These are phyloP conservation scores for Trypanosoma theileri DNA, from an alignment of 208 protist species.

Conservation along the genomic window DNA sequence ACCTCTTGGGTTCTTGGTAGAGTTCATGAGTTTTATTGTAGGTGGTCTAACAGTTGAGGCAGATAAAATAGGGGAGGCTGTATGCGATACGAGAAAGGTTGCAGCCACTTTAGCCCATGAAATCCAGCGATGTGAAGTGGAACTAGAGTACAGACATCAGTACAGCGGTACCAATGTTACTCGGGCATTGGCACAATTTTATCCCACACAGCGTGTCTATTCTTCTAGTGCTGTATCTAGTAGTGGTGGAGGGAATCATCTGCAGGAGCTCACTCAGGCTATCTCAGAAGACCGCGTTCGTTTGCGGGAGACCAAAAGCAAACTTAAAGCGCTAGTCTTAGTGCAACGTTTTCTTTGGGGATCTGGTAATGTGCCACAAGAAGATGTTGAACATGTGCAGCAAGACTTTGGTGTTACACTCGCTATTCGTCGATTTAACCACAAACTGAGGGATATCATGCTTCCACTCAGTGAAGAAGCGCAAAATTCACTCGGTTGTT, in stretches of 20 bases:
- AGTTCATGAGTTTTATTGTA: constrained; percentile 31
- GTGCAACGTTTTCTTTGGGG: constrained; percentile 25
- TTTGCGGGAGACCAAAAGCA: constrained; percentile 16
- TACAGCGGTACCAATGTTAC: constrained; percentile 27
- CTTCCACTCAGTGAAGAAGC: constrained; percentile 17
- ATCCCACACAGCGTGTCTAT: constrained; percentile 17
- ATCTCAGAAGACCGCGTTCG: constrained; percentile 20
- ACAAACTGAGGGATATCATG: constrained; percentile 28
- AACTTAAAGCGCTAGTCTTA: constrained; percentile 6
- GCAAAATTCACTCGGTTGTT: constrained; percentile 15
- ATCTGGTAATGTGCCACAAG: constrained; percentile 5
- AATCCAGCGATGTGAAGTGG: constrained; percentile 25
- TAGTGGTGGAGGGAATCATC: not conserved
- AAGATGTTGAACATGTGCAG: constrained; percentile 16
- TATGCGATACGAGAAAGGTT: constrained; percentile 9
- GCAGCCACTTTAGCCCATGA: constrained; percentile 19
- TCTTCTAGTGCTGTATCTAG: not conserved
- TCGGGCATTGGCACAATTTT: constrained; percentile 23
- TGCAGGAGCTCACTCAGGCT: constrained; percentile 12
- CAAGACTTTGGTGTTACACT: constrained; percentile 20
- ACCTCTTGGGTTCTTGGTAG: constrained; percentile 21
- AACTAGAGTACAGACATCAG: constrained; percentile 23
- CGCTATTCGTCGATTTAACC: constrained; percentile 28
- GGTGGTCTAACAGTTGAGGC: constrained; percentile 24
- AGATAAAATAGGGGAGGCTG: constrained; percentile 27